Percentiles rank a stretch among this genome's conserved stretches.
Conservation (phyloP, 495 filamentous ascomycete genomes). For the Penicillium arizonense region DNA sequence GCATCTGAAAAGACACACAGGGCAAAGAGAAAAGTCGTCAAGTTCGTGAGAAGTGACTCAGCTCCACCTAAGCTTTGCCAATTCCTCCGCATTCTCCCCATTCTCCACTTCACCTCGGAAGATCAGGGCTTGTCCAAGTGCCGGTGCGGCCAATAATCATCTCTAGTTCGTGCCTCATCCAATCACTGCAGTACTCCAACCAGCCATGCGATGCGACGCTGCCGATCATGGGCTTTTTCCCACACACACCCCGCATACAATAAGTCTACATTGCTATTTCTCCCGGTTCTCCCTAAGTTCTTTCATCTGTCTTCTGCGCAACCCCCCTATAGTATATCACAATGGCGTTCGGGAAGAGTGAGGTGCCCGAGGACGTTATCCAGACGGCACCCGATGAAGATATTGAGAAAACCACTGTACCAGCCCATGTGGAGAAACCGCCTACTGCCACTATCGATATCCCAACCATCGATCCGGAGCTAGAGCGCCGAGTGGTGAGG, state of each 20-base stretch:
- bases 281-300: neutral
- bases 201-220: neutral
- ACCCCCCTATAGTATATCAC: neutral
- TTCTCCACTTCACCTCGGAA: neutral
- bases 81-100: slow-evolving; percentile 1
- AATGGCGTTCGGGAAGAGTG: slow-evolving; percentile 32
- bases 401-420: slow-evolving; percentile 30
- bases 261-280: neutral
- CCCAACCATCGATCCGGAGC: slow-evolving; percentile 43
- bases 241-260: neutral
- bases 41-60: too few species aligned
- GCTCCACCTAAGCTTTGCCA: slow-evolving; percentile 10
- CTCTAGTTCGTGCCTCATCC: neutral
- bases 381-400: slow-evolving; percentile 20
- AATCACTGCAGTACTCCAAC: neutral
- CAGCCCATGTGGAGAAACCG: slow-evolving; percentile 26
- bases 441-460: neutral
- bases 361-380: slow-evolving; percentile 25
- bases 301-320: neutral
- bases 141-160: neutral
- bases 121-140: neutral
- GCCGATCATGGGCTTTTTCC: neutral
- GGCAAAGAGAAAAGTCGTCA: too few species aligned
- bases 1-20: too few species aligned
- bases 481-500: slow-evolving; percentile 56